A percentile compares a stretch with the other conserved stretches of the same genome.
Conservation (phyloP, 805 yeast genomes). For the Kuraishia borneana region DNA sequence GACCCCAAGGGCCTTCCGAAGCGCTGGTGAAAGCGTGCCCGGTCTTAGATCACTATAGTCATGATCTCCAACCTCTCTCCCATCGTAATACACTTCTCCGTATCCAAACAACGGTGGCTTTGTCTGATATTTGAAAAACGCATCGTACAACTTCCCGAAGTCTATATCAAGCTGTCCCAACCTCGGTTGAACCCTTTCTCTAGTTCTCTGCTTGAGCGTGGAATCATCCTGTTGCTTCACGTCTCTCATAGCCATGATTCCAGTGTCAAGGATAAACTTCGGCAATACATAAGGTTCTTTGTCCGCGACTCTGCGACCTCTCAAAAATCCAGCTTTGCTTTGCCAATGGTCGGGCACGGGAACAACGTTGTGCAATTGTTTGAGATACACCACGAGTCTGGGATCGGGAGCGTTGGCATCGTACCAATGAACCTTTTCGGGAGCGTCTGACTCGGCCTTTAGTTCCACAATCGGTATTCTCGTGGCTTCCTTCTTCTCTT, state of each 20-base stretch:
- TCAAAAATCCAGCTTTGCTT: slow-evolving; percentile 59
- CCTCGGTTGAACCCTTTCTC: slow-evolving; percentile 84
- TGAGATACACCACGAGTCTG: slow-evolving; percentile 46
- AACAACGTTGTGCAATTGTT: slow-evolving; percentile 52
- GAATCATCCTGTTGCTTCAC: slow-evolving; percentile 40
- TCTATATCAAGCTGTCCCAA: slow-evolving; percentile 81
- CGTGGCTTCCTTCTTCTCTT: slow-evolving; percentile 37
- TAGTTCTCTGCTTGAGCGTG: slow-evolving; percentile 57
- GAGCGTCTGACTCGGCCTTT: slow-evolving; percentile 48
- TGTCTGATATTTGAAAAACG: slow-evolving; percentile 74
- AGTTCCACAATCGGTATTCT: slow-evolving; percentile 59
- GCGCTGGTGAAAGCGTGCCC: slow-evolving; percentile 50
- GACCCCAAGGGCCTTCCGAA: slow-evolving; percentile 64
- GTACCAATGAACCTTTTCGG: slow-evolving; percentile 76
- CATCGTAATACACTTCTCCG: slow-evolving; percentile 79
- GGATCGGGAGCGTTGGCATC: slow-evolving; percentile 86
- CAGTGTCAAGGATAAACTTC: slow-evolving; percentile 65
- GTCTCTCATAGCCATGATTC: slow-evolving; percentile 78
- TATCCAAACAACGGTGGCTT: slow-evolving; percentile 56
- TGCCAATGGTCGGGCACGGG: slow-evolving; percentile 86
- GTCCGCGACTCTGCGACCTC: slow-evolving; percentile 54
- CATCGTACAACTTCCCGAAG: slow-evolving; percentile 69
- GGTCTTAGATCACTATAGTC: slow-evolving; percentile 38
- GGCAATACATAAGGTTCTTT: slow-evolving; percentile 72
- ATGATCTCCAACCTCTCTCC: slow-evolving; percentile 41